Percentiles rank a stretch among this genome's conserved stretches.
Evolutionary conservation across 257 asterid species (phyloP).

Genomic region (Solanum piurae): DNA sequence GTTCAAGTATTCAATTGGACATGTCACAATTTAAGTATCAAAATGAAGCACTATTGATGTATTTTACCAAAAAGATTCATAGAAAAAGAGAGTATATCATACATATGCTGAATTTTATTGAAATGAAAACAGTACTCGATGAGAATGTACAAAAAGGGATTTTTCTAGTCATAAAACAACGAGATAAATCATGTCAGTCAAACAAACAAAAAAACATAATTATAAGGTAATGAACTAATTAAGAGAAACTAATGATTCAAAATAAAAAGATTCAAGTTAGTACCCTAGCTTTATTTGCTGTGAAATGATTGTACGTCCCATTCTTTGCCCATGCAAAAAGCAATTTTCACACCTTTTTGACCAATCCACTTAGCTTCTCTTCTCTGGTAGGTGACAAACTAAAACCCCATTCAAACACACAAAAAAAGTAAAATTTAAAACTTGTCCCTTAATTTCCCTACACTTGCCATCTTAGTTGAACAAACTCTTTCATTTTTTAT

Average conservation of each 20-base stretch:
- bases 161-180: neutral
- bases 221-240: neutral
- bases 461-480: too few species aligned
- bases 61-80: neutral
- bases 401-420: neutral
- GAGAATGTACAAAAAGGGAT: conserved; percentile 1
- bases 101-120: neutral
- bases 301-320: conserved; percentile 38
- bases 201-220: neutral
- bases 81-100: neutral
- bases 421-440: conserved; percentile 5
- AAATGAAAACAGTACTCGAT: neutral
- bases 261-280: conserved; percentile 5
- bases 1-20: neutral
- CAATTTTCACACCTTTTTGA: conserved; percentile 31
- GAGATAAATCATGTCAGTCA: conserved; percentile 5
- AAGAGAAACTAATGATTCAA: neutral
- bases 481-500: too few species aligned
- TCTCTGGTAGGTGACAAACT: conserved; percentile 3
- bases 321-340: conserved; percentile 27
- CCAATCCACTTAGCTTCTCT: conserved; percentile 31
- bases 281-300: neutral
- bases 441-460: neutral
- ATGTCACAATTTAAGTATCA: neutral
- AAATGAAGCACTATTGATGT: neutral